These are phyloP conservation scores for Geotrichum restrictum DNA, from an alignment of 1,139 yeast genomes.

Conservation along the genomic window DNA sequence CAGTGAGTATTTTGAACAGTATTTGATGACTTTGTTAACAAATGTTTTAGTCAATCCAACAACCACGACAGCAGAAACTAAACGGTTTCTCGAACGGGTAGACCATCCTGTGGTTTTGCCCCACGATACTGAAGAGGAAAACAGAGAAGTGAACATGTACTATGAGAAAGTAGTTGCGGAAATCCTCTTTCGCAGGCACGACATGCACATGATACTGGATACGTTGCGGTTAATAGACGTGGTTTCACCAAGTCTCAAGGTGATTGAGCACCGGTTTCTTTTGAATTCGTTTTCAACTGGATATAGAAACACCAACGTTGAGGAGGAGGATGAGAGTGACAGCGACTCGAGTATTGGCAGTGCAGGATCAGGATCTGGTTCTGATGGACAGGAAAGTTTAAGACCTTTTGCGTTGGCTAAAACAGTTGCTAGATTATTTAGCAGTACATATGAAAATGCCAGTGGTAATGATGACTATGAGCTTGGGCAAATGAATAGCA, in stretches of 20 bases:
- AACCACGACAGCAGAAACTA: constrained; percentile 5
- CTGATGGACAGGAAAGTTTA: neutral
- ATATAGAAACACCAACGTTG: constrained; percentile 1
- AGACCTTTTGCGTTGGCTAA: neutral
- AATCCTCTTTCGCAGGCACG: constrained; percentile 14
- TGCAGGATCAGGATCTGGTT: neutral
- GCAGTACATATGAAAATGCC: constrained; percentile 1
- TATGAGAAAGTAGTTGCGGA: constrained; percentile 8
- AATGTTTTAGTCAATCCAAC: constrained; percentile 10
- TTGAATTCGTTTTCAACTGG: constrained; percentile 2
- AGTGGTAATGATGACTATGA: constrained; percentile 2
- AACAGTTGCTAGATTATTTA: constrained; percentile 5
- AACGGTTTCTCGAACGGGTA: constrained; percentile 5
- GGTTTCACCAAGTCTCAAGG: constrained; percentile 6
- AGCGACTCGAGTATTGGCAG: constrained; percentile 5
- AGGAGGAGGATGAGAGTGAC: neutral
- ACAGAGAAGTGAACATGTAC: neutral
- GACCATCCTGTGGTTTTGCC: neutral
- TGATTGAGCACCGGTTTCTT: constrained; percentile 13
- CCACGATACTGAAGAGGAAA: neutral
- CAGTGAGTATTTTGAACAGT: neutral
- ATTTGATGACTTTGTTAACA: neutral
- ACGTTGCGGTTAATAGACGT: constrained; percentile 11
- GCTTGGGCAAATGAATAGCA: neutral
- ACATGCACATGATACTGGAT: constrained; percentile 16